These are phyloP conservation scores for Penicillium roqueforti DNA, from an alignment of 495 filamentous ascomycete genomes.

Conservation along the genomic window DNA sequence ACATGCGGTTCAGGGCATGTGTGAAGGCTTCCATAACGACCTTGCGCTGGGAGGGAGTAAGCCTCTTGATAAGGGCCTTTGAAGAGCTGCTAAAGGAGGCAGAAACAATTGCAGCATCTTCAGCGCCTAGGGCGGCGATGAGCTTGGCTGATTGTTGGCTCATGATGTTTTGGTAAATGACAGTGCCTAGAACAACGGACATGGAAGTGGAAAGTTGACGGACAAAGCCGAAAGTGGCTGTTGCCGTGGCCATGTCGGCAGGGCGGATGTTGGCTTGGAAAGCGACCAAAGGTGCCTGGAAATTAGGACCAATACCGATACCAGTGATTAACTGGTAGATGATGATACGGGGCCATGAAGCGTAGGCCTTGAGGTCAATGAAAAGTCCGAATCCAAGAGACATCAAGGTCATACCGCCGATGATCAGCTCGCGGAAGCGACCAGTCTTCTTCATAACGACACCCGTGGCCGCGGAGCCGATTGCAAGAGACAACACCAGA, in stretches of 20 bases:
- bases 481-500: conserved; percentile 64
- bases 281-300: conserved; percentile 56
- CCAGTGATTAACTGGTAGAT: conserved; percentile 52
- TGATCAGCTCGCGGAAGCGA: conserved; percentile 47
- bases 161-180: conserved; percentile 56
- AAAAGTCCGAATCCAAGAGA: conserved; percentile 52
- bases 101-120: conserved; percentile 30
- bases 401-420: conserved; percentile 46
- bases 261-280: conserved; percentile 50
- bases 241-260: conserved; percentile 50
- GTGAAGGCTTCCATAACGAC: conserved; percentile 54
- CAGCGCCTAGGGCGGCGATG: conserved; percentile 30
- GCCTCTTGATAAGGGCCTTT: conserved; percentile 49
- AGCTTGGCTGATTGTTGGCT: conserved; percentile 38
- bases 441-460: conserved; percentile 69
- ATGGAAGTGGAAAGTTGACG: conserved; percentile 50
- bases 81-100: conserved; percentile 54
- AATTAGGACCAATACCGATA: conserved; percentile 52
- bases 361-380: conserved; percentile 46
- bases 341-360: conserved; percentile 50
- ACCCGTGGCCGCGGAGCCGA: conserved; percentile 61
- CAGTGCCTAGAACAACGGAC: conserved; percentile 52
- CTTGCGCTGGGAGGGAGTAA: conserved; percentile 43
- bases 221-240: conserved; percentile 50
- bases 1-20: conserved; percentile 59